Conservation (phyloP, 129 eudicot species). For the Solidago caesia region DNA sequence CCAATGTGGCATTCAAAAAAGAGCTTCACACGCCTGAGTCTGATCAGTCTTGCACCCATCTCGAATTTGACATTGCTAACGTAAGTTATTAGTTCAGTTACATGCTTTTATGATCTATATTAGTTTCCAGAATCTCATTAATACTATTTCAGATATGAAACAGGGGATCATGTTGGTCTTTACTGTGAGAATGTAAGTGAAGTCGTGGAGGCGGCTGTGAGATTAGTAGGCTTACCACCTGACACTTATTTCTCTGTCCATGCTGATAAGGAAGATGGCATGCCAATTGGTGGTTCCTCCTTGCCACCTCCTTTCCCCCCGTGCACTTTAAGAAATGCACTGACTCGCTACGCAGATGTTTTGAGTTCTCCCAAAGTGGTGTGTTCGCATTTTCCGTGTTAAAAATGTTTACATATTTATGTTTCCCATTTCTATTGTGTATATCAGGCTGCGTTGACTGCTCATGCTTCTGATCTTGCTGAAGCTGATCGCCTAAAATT, state of each 20-base stretch:
- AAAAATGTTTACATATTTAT: background rate
- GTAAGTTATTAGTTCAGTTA: constrained; percentile 37
- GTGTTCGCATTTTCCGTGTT: background rate
- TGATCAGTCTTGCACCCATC: constrained; percentile 93
- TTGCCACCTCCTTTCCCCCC: constrained; percentile 88
- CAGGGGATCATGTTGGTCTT: constrained; percentile 90
- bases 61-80: constrained; percentile 81
- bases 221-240: constrained; percentile 46
- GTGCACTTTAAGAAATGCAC: constrained; percentile 68
- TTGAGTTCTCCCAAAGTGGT: constrained; percentile 62
- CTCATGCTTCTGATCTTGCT: constrained; percentile 73
- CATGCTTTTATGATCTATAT: background rate
- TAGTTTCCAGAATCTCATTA: too few relatives aligned
- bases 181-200: constrained; percentile 74
- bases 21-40: constrained; percentile 83
- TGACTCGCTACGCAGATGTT: constrained; percentile 79
- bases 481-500: constrained; percentile 76
- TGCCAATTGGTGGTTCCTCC: constrained; percentile 63
- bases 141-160: constrained; percentile 58
- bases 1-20: constrained; percentile 74
- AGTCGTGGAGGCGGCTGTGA: constrained; percentile 73
- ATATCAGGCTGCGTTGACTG: constrained; percentile 39
- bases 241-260: constrained; percentile 71
- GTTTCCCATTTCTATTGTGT: constrained; percentile 3
- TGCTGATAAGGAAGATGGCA: constrained; percentile 68